Base-by-base conservation (phyloP, 371 early-diverging fungal species). In the Circinella umbellata region DNA sequence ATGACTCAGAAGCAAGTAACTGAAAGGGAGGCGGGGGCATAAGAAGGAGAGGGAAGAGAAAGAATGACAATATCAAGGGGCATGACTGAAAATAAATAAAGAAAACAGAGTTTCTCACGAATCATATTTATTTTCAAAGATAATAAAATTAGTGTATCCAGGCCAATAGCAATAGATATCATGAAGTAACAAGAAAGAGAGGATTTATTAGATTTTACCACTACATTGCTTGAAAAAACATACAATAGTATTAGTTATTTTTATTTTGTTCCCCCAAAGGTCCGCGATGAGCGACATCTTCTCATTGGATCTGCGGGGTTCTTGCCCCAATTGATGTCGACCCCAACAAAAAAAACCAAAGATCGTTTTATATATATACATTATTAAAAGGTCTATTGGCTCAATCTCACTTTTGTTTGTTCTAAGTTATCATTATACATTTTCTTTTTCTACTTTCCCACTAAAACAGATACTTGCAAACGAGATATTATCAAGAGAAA, bases 241-340 rank as follows among this genome's bases (percentile, higher is more conserved):
- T 1, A n/a, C 11, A 15, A 3, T 15, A 47, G 47, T 11, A 15
- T 9, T 47, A 15, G 11, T 15, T 9, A n/a, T 51, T 13, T 13
- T 51, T 14, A 5, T 14, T 14, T 51, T 51, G 5, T 14, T 7
- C 51, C 51, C 8, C 8, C 15, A 17, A 15, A 13, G 42, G 14
- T 51, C 51, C 51, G 51, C 51, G 11, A 42, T 42, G 11, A 11
- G 3, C 42, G n/a, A 5, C 8, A 8, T 51, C 15, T n/a, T 51
- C 51, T 51, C 51, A 51, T 51, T 51, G 51, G 51, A 51, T 15
- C 6, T 51, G 51, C 51, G 51, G 51, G 51, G 51, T 51, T 15
- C 47, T 47, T 51, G 51, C 51, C 51, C 42, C 42, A 42, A 42
- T 42, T 9, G 9, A 42, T 42, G 42, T 42, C 42, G 42, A 42